phyloP scores from a whole-genome alignment of 1,139 yeast species.

The Debaryomyces subglobosus region DNA sequence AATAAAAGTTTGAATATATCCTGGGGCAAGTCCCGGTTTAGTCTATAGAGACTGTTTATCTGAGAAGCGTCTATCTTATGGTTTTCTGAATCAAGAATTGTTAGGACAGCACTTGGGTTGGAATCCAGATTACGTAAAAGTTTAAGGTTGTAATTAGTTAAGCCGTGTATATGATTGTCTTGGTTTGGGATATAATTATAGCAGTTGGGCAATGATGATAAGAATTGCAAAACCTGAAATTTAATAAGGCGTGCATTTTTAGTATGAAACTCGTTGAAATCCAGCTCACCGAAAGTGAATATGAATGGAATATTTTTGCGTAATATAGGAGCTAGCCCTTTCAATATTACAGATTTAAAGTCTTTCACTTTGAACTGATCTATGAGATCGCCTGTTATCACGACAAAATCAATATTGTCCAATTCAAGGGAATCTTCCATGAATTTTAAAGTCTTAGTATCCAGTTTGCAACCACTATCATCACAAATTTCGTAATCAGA shows the following conservation, averaged over 20 bases:
- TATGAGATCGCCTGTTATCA: slow-evolving; percentile 46
- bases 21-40: slow-evolving; percentile 16
- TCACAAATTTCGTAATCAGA: slow-evolving; percentile 30
- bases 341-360: slow-evolving; percentile 38
- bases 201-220: slow-evolving; percentile 43
- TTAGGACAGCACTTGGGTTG: slow-evolving; percentile 27
- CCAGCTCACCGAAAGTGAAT: slow-evolving; percentile 46
- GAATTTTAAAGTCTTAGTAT: slow-evolving; percentile 34
- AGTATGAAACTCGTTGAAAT: slow-evolving; percentile 14
- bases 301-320: slow-evolving; percentile 34
- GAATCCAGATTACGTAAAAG: slow-evolving; percentile 15
- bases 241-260: slow-evolving; percentile 14
- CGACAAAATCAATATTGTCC: slow-evolving; percentile 41
- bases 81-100: slow-evolving; percentile 39
- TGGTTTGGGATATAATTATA: slow-evolving; percentile 27
- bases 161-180: slow-evolving; percentile 27
- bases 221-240: slow-evolving; percentile 18
- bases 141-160: slow-evolving; percentile 39
- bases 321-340: slow-evolving; percentile 40
- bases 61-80: slow-evolving; percentile 35
- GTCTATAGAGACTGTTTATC: slow-evolving; percentile 30
- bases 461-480: slow-evolving; percentile 28
- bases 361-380: slow-evolving; percentile 30
- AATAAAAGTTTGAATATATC: slow-evolving; percentile 40
- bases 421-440: slow-evolving; percentile 26